These are phyloP conservation scores for Coemansia erecta DNA, from an alignment of 192 early-diverging fungal genomes.

Conservation along the genomic window DNA sequence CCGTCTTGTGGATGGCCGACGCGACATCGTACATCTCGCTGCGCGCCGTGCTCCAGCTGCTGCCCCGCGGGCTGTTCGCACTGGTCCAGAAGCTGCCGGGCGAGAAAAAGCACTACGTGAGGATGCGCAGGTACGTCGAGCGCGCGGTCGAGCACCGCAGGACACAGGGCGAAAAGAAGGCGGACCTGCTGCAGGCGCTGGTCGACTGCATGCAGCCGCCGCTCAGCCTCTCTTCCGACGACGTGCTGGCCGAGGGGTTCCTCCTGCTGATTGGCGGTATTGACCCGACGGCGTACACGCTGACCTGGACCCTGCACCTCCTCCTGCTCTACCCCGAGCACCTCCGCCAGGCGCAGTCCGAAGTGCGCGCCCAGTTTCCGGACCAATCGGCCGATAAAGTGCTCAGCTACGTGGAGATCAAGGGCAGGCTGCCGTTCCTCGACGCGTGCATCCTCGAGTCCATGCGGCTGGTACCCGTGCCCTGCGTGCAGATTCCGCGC, in stretches of 20 bases:
- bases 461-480: slow-evolving; percentile 24
- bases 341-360: neutral
- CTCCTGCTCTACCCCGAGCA: slow-evolving; percentile 28
- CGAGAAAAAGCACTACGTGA: slow-evolving; percentile 13
- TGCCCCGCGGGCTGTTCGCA: slow-evolving; percentile 15
- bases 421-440: slow-evolving; percentile 10
- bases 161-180: neutral
- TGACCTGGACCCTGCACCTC: slow-evolving; percentile 38
- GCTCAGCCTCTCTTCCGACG: slow-evolving; percentile 2
- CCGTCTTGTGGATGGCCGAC: slow-evolving; percentile 19
- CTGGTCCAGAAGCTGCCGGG: slow-evolving; percentile 21
- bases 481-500: slow-evolving; percentile 27
- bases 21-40: slow-evolving; percentile 21
- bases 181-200: slow-evolving; percentile 31
- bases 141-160: slow-evolving; percentile 16
- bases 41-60: slow-evolving; percentile 16
- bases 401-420: slow-evolving; percentile 4
- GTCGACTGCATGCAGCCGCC: slow-evolving; percentile 28
- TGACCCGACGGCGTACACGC: slow-evolving; percentile 31
- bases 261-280: slow-evolving; percentile 29
- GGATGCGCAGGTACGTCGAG: slow-evolving; percentile 6
- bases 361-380: slow-evolving; percentile 14
- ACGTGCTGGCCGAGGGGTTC: slow-evolving; percentile 31
- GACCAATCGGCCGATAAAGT: neutral
- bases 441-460: slow-evolving; percentile 39